Percentiles rank a stretch among this genome's conserved stretches.
phyloP scores from a whole-genome alignment of 2,329 filamentous ascomycete genomes.

The Fusarium cyanostomum region DNA sequence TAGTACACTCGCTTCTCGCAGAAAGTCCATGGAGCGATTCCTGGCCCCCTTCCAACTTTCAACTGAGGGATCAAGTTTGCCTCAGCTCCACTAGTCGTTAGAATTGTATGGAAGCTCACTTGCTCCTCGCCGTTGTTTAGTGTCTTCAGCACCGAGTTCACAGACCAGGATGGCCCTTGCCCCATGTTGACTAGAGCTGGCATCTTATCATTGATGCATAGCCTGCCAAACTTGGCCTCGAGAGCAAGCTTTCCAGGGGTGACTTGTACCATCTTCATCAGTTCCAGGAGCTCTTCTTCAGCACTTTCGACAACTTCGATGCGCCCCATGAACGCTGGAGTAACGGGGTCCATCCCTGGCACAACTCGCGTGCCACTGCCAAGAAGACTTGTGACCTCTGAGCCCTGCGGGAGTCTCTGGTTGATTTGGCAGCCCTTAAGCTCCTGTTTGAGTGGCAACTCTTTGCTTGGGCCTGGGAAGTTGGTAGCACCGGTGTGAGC shows the following conservation, averaged over 20 bases:
- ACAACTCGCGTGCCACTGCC: neutral
- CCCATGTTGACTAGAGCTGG: conserved; percentile 33
- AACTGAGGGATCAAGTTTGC: conserved; percentile 31
- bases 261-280: conserved; percentile 34
- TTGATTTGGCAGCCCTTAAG: neutral
- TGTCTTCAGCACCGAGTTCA: conserved; percentile 3
- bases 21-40: conserved; percentile 29
- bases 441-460: neutral
- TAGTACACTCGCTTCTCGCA: conserved; percentile 36
- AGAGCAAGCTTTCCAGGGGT: conserved; percentile 40
- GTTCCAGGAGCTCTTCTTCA: conserved; percentile 13
- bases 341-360: conserved; percentile 17
- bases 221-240: conserved; percentile 43
- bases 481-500: too few relatives aligned
- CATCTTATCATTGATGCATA: conserved; percentile 39
- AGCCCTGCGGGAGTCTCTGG: neutral
- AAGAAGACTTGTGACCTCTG: neutral
- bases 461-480: neutral
- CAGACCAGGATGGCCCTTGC: conserved; percentile 28
- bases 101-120: conserved; percentile 42
- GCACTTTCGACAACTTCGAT: conserved; percentile 16
- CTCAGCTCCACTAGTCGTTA: conserved; percentile 43
- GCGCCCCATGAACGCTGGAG: neutral
- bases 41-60: conserved; percentile 1
- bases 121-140: conserved; percentile 13